phyloP scores from a whole-genome alignment of 306 rosid species.

The Casuarina cunninghamiana region DNA sequence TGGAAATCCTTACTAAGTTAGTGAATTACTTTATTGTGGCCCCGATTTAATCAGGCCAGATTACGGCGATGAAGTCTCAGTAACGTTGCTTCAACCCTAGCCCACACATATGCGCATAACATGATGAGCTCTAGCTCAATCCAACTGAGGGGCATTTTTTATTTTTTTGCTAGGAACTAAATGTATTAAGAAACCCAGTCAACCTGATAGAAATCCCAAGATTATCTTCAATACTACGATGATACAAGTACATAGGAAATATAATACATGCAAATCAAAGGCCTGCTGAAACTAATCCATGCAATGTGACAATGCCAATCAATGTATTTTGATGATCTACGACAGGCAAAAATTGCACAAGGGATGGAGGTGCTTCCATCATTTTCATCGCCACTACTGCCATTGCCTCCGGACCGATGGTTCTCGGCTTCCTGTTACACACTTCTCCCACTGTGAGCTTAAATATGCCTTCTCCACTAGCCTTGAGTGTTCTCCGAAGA shows the following conservation, averaged over 20 bases:
- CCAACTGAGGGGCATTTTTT: no score
- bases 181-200: no score
- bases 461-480: conserved; percentile 88
- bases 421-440: conserved; percentile 93
- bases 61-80: no score
- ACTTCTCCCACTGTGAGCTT: conserved; percentile 84
- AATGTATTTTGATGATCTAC: conserved; percentile 49
- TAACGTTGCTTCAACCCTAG: no score
- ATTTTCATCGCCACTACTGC: conserved; percentile 95
- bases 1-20: no score
- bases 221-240: conserved; percentile 7
- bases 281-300: conserved; percentile 93
- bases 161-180: no score
- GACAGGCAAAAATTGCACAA: conserved; percentile 95
- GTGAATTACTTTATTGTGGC: no score
- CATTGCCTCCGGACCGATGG: conserved; percentile 75
- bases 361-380: conserved; percentile 98
- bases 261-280: conserved; percentile 39
- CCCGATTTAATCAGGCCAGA: no score
- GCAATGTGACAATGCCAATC: conserved; percentile 96
- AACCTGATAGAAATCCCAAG: background rate
- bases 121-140: no score
- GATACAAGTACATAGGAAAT: background rate
- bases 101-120: no score
- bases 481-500: conserved; percentile 91